phyloP scores from a whole-genome alignment of 495 filamentous ascomycete species.

The Xylaria acuta region DNA sequence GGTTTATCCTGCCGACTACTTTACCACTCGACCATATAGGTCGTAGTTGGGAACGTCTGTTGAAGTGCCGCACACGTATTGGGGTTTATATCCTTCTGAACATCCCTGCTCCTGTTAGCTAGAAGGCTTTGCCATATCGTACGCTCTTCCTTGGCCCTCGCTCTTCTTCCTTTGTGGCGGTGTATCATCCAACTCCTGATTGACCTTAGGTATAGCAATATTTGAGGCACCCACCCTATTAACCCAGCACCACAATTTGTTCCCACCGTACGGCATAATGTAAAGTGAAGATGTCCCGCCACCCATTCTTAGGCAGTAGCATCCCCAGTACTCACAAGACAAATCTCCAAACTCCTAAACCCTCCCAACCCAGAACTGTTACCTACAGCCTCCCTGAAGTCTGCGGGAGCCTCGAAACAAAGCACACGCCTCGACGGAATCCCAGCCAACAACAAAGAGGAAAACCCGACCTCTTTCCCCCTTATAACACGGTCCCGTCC shows the following conservation, averaged over 20 bases:
- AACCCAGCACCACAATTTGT: not conserved
- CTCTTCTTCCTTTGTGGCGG: not conserved
- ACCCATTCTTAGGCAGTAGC: not conserved
- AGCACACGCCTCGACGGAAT: constrained; percentile 59
- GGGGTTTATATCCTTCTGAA: too few relatives aligned
- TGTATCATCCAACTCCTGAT: not conserved
- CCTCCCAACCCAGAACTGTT: constrained; percentile 17
- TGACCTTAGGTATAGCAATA: not conserved
- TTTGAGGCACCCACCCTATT: not conserved
- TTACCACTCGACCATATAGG: too few relatives aligned
- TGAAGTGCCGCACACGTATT: too few relatives aligned
- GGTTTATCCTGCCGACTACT: too few relatives aligned
- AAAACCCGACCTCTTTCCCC: constrained; percentile 49
- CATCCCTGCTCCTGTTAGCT: not conserved
- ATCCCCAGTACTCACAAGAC: constrained; percentile 11
- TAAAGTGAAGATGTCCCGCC: not conserved
- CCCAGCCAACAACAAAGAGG: constrained; percentile 59
- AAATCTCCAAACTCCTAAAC: constrained; percentile 30
- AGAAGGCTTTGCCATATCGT: not conserved
- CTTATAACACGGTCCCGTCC: constrained; percentile 51
- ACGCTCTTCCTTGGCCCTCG: not conserved
- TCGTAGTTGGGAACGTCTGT: too few relatives aligned
- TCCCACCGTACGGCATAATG: not conserved
- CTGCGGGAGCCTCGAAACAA: constrained; percentile 51
- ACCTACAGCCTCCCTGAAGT: constrained; percentile 44